A percentile compares a stretch with the other conserved stretches of the same genome.
These are phyloP conservation scores for Backusella circina DNA, from an alignment of 192 early-diverging fungal species.

Conservation along the genomic window DNA sequence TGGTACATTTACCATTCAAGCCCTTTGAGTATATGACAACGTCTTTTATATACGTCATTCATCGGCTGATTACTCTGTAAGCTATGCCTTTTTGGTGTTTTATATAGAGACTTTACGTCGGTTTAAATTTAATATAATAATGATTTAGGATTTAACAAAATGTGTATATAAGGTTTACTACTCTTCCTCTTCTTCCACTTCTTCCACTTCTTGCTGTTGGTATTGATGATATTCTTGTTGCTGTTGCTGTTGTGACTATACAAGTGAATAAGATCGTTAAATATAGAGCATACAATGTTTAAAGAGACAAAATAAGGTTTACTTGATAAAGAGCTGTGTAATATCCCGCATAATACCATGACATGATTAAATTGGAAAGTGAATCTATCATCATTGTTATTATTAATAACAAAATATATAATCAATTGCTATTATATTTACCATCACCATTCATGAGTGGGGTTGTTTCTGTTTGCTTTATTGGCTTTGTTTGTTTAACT, in stretches of 20 bases:
- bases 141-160: no score
- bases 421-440: no score
- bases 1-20: not conserved
- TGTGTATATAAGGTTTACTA: not conserved
- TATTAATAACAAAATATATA: not conserved
- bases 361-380: slow-evolving; percentile 17
- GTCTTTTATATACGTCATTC: not conserved
- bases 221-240: not conserved
- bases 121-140: not conserved
- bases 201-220: no score
- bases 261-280: not conserved
- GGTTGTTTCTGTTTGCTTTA: not conserved
- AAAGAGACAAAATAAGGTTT: not conserved
- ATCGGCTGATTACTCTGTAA: not conserved
- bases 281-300: not conserved
- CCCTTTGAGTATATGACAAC: not conserved
- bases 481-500: not conserved
- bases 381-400: not conserved
- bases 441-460: not conserved
- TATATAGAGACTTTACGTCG: no score
- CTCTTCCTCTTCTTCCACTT: not conserved
- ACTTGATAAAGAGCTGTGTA: slow-evolving; percentile 23
- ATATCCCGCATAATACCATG: slow-evolving; percentile 23
- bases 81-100: not conserved
- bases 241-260: not conserved